These are phyloP conservation scores for Sistotremastrum niveocremeum DNA, from an alignment of 768 basidiomycete genomes.

Conservation along the genomic window DNA sequence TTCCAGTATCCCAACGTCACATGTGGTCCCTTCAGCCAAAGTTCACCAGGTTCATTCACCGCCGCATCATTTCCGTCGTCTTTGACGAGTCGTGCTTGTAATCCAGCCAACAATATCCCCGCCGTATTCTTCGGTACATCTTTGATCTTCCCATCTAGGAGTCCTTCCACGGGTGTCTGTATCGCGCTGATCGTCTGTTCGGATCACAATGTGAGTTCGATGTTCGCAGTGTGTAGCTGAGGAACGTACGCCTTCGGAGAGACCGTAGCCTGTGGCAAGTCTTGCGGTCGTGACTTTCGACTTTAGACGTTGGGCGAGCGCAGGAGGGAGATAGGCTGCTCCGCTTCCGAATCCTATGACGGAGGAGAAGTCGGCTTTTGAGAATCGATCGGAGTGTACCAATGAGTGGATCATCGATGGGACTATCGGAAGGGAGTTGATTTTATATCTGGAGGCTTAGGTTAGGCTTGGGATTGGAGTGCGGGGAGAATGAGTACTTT, in stretches of 20 bases:
- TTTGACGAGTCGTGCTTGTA: slow-evolving; percentile 48
- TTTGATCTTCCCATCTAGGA: slow-evolving; percentile 27
- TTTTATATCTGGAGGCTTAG: slow-evolving; percentile 33
- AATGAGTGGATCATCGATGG: slow-evolving; percentile 58
- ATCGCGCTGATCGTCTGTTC: slow-evolving; percentile 43
- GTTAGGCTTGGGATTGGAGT: slow-evolving; percentile 4
- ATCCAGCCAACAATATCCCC: slow-evolving; percentile 48
- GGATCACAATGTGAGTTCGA: neutral
- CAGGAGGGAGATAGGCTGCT: slow-evolving; percentile 54
- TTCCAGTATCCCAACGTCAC: slow-evolving; percentile 61
- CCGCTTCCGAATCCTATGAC: slow-evolving; percentile 34
- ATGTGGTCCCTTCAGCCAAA: slow-evolving; percentile 43
- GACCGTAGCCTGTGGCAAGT: slow-evolving; percentile 42
- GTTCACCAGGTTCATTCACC: slow-evolving; percentile 48
- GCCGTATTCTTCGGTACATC: slow-evolving; percentile 25
- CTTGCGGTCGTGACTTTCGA: slow-evolving; percentile 22
- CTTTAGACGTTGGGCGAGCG: slow-evolving; percentile 31
- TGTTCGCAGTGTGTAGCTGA: neutral
- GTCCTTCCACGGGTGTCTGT: slow-evolving; percentile 29
- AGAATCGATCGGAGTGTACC: slow-evolving; percentile 35
- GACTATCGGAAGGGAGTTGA: slow-evolving; percentile 36
- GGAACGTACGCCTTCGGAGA: slow-evolving; percentile 48
- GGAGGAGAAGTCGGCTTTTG: slow-evolving; percentile 38
- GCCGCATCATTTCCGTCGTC: slow-evolving; percentile 44
- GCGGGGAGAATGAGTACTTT: slow-evolving; percentile 27